Conservation (phyloP, 768 basidiomycete species). For the Rossbeevera mucosa region DNA sequence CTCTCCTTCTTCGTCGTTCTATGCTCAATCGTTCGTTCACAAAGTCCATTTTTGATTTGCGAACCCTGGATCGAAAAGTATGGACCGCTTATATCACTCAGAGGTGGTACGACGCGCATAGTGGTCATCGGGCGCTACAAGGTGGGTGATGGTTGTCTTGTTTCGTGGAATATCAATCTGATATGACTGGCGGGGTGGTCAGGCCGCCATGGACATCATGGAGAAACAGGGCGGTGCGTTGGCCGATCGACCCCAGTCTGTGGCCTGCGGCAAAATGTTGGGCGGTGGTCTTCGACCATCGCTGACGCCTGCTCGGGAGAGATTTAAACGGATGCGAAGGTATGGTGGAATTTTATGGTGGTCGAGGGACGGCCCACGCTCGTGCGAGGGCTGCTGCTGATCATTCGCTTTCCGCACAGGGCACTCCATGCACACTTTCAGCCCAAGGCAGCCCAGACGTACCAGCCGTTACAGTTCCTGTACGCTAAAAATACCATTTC, state of each 20-base stretch:
- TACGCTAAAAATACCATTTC: constrained; percentile 19
- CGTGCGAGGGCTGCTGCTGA: no score
- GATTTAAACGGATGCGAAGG: constrained; percentile 53
- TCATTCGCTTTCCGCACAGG: constrained; percentile 19
- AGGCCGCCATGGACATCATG: constrained; percentile 56
- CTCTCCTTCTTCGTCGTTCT: not conserved
- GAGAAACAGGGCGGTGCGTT: constrained; percentile 47
- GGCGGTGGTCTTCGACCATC: constrained; percentile 50
- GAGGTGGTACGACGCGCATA: constrained; percentile 34
- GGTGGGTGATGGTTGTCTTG: not conserved
- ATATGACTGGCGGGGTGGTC: no score
- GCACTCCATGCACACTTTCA: constrained; percentile 53
- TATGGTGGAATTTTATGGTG: constrained; percentile 15
- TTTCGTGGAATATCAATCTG: not conserved
- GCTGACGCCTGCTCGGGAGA: constrained; percentile 44
- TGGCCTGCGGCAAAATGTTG: constrained; percentile 46
- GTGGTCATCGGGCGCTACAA: constrained; percentile 19
- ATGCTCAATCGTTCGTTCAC: not conserved
- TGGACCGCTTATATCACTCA: constrained; percentile 52
- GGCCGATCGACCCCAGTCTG: constrained; percentile 30
- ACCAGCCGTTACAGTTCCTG: constrained; percentile 40
- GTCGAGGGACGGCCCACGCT: not conserved
- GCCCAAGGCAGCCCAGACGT: constrained; percentile 41
- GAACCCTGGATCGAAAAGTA: constrained; percentile 53
- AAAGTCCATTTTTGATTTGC: constrained; percentile 23